Evolutionary conservation across 805 yeast species (phyloP).

Genomic region (Saccharomycopsis schoenii): DNA sequence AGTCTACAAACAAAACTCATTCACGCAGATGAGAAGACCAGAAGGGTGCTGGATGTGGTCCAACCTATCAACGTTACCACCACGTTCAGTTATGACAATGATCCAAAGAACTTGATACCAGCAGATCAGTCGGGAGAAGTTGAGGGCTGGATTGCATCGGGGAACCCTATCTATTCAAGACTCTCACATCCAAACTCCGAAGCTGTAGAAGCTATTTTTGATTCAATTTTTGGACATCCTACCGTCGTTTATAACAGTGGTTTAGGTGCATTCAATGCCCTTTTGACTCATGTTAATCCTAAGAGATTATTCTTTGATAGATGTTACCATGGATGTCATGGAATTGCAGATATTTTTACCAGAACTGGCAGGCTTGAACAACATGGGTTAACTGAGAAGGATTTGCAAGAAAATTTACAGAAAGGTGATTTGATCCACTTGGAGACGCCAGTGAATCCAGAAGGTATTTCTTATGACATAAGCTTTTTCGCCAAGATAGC

Average conservation of each 20-base stretch:
- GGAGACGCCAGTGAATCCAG: conserved; percentile 86
- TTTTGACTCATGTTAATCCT: conserved; percentile 62
- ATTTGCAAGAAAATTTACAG: conserved; percentile 35
- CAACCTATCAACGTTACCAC: conserved; percentile 80
- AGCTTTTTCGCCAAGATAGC: conserved; percentile 56
- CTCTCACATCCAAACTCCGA: conserved; percentile 62
- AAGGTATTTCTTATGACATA: conserved; percentile 57
- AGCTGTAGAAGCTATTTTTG: conserved; percentile 57
- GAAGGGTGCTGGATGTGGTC: conserved; percentile 53
- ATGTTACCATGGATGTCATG: conserved; percentile 81
- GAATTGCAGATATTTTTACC: conserved; percentile 51
- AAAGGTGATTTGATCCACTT: conserved; percentile 72
- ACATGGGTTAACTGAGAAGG: conserved; percentile 35
- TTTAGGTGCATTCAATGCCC: conserved; percentile 69
- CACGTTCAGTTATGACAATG: conserved; percentile 56
- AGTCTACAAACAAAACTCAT: conserved; percentile 47
- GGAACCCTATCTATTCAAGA: conserved; percentile 54
- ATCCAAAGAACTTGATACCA: conserved; percentile 44
- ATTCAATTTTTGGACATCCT: conserved; percentile 49
- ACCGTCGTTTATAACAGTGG: conserved; percentile 73
- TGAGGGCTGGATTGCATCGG: conserved; percentile 21
- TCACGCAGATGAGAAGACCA: conserved; percentile 58
- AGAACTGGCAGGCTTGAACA: conserved; percentile 50
- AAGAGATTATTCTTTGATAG: conserved; percentile 64
- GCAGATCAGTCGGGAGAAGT: conserved; percentile 27